phyloP scores from a whole-genome alignment of 495 filamentous ascomycete species.

The Entonaema liquescens region DNA sequence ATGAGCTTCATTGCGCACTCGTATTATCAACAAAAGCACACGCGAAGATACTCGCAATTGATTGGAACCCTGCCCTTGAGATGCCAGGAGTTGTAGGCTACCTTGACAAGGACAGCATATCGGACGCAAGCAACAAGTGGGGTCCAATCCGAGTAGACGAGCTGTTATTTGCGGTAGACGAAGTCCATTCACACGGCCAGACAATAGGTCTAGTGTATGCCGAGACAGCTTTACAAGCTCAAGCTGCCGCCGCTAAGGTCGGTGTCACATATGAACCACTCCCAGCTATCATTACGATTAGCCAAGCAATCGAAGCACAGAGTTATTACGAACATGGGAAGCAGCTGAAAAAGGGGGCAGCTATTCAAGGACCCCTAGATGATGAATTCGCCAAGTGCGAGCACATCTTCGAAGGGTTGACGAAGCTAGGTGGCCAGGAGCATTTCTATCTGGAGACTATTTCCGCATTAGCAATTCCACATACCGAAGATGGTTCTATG shows the following conservation, averaged over 20 bases:
- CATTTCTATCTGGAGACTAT: conserved; percentile 91
- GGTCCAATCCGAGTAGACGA: conserved; percentile 79
- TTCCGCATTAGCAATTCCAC: conserved; percentile 78
- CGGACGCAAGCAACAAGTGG: conserved; percentile 76
- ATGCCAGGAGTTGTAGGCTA: conserved; percentile 74
- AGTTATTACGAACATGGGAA: conserved; percentile 76
- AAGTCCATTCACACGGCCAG: conserved; percentile 81
- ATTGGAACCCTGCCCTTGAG: conserved; percentile 71
- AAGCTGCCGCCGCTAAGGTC: conserved; percentile 74
- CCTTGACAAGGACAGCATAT: conserved; percentile 74
- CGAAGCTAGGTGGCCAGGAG: conserved; percentile 85
- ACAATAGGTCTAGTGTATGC: conserved; percentile 84
- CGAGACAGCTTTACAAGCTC: conserved; percentile 71
- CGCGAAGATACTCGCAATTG: conserved; percentile 75
- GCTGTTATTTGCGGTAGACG: conserved; percentile 75
- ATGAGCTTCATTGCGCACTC: conserved; percentile 78
- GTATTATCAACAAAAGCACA: conserved; percentile 83
- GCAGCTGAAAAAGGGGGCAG: conserved; percentile 76
- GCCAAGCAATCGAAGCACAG: conserved; percentile 70
- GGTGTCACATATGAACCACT: conserved; percentile 81
- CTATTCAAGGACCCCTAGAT: conserved; percentile 53
- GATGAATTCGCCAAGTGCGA: conserved; percentile 72
- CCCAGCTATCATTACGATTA: conserved; percentile 81
- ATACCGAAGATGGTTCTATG: conserved; percentile 84
- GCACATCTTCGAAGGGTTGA: conserved; percentile 72